Evolutionary conservation across 495 filamentous ascomycete genomes (phyloP).

Genomic region (Beverwykella pulmonaria): DNA sequence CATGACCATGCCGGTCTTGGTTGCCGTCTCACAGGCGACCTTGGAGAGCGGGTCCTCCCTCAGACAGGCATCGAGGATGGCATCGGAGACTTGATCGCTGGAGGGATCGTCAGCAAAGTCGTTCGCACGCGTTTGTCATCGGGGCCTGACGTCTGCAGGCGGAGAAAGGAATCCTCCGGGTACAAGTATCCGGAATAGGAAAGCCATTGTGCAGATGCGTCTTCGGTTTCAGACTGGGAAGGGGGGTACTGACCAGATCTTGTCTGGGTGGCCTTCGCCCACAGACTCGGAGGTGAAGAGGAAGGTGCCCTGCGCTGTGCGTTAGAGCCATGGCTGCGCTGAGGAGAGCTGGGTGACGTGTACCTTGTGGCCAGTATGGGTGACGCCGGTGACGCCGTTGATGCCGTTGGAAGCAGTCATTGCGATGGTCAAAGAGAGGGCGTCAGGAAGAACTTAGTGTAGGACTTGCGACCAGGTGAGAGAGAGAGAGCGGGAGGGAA

Average conservation of each 20-base stretch:
- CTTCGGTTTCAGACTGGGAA: background rate
- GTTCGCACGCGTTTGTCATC: background rate
- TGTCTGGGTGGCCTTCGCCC: slow-evolving; percentile 96
- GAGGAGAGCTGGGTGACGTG: background rate
- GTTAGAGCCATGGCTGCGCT: slow-evolving; percentile 1
- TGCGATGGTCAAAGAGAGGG: slow-evolving; percentile 7
- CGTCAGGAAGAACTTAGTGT: slow-evolving; percentile 15
- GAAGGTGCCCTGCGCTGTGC: slow-evolving; percentile 65
- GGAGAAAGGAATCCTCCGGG: background rate
- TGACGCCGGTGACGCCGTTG: slow-evolving; percentile 56
- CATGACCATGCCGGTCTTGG: slow-evolving; percentile 99
- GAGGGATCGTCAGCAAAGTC: slow-evolving; percentile 21
- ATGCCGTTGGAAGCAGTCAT: slow-evolving; percentile 29
- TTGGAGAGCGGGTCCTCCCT: slow-evolving; percentile 94
- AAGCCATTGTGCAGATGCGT: background rate
- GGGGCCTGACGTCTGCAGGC: background rate
- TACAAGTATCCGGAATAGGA: background rate
- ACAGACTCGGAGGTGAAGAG: slow-evolving; percentile 99
- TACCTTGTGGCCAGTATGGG: slow-evolving; percentile 49
- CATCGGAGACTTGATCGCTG: slow-evolving; percentile 96
- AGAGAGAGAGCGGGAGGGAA: slow-evolving; percentile 29
- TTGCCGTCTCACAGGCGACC: slow-evolving; percentile 97
- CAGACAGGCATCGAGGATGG: slow-evolving; percentile 97
- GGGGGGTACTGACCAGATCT: slow-evolving; percentile 71
- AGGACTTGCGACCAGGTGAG: slow-evolving; percentile 34